These are phyloP conservation scores for Angomonas deanei DNA, from an alignment of 208 protist species.

Conservation along the genomic window DNA sequence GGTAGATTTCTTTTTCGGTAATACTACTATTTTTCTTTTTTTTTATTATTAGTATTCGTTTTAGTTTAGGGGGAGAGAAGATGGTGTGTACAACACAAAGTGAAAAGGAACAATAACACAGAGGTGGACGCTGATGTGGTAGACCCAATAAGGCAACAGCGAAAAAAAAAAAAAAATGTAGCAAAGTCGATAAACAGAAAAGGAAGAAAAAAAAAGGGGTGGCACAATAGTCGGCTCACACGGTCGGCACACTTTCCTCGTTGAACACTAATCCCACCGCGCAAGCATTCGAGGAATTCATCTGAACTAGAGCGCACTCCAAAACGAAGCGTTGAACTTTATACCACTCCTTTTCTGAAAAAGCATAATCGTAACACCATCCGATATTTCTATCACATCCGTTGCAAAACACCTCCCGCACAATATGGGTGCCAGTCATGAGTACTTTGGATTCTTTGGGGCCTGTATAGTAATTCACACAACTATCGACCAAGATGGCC, in stretches of 20 bases:
- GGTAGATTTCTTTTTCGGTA: no score
- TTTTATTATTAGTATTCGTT: not conserved
- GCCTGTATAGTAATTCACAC: conserved; percentile 70
- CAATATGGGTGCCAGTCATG: conserved; percentile 71
- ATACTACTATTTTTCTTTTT: not conserved
- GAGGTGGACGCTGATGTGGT: no score
- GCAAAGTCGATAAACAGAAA: not conserved
- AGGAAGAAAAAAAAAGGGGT: conserved; percentile 6
- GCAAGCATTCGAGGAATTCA: no score
- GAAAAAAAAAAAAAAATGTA: conserved; percentile 2
- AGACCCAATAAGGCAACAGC: no score
- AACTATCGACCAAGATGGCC: conserved; percentile 64
- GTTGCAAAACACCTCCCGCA: conserved; percentile 72
- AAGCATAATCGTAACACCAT: conserved; percentile 80
- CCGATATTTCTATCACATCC: conserved; percentile 71
- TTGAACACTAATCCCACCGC: not conserved
- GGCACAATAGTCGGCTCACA: not conserved
- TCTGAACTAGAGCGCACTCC: conserved; percentile 53
- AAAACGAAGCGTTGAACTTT: conserved; percentile 78
- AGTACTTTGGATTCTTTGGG: conserved; percentile 72
- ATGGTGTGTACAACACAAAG: conserved; percentile 8
- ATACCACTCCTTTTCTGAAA: conserved; percentile 70
- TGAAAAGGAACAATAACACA: conserved; percentile 7
- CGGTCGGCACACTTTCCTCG: not conserved
- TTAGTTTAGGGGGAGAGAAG: not conserved